Evolutionary conservation across 1,284 basidiomycete genomes (phyloP), one percentile per base, ranked within the genome.

Genomic region (Boletus holoroseus): DNA sequence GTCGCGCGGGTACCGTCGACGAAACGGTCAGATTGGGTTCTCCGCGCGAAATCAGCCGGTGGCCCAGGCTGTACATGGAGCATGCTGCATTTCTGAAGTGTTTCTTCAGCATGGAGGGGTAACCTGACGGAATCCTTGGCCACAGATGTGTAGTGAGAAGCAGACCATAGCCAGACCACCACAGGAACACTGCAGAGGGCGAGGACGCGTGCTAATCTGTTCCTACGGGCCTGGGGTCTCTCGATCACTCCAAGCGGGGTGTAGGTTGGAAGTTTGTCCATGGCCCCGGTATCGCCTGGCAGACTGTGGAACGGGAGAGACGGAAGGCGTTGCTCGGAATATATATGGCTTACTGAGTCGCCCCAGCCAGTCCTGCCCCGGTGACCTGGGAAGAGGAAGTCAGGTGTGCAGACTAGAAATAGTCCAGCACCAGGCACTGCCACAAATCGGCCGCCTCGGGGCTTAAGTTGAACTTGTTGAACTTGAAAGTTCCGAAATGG

Each of bases 1-100:
- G 77, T 76, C 13, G 79, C 64, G 18, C 67, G 69, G 0, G 82
- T 82, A 5, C 77, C 80, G 1, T 67, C 55, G 26, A 78, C 81
- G 54, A 75, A 85, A 47, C 87, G 72, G 59, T 89, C 87, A 16
- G 78, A 84, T 31, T 61, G 62, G 0, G 64, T 71, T 15, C 85
- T 71, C 38, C 59, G 54, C 35, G 66, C 59, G 51, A 79, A 80
- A 46, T 71, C 60, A 1, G 55, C 28, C 18, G 66, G 62, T 49
- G 64, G 66, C 0, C 62, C 66, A 7, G 64, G 64, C 32, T 47
- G 50, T 1, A 56, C 57, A 49, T 66, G 59, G 31, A 69, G 67
- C 61, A 57, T 54, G 13, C 30, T 49, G 48, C 64, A 66, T 53
- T 64, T 68, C 43, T 57, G 60, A 11, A 68, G 50, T n/a, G 53